Evolutionary conservation across 2,329 filamentous ascomycete genomes (phyloP), one percentile per base, ranked within the genome.

Genomic region (Colletotrichum horii): DNA sequence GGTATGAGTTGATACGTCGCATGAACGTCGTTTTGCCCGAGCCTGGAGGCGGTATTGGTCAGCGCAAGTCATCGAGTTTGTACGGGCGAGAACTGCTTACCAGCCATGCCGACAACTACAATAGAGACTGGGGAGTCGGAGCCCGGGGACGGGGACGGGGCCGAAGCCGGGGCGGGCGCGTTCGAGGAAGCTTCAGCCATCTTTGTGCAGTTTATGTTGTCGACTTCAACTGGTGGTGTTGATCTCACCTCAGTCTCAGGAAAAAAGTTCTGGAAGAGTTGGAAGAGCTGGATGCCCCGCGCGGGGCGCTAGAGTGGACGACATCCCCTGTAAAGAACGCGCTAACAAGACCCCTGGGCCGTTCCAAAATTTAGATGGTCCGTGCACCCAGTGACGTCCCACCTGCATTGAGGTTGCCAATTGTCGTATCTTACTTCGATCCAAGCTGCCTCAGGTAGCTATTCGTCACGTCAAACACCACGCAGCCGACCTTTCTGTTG

Each of bases 21-120:
- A 99, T 98, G 83, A 99, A 99, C 0, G 97, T 99, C n/a, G 97
- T 99, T 89, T 99, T 99, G 81, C 97, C 97, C 19, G 96, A 98
- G 80, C 97, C 94, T 94, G 79, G 56, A 74, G n/a, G 66, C 22
- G 12, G 34, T 67, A 56, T 60, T 66, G 38, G 66, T 78, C 68
- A 75, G 72, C 66, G 32, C n/a, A 26, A 26, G 15, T 28, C 19
- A 12, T 60, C 28, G 48, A 61, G 32, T 34, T 66, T 69, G 34
- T 75, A 38, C 9, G 64, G 36, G 36, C 65, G 14, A 48, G 67
- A 61, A 79, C 87, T 81, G 2, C 56, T 56, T 86, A 93, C 93
- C 96, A 81, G 97, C 97, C 96, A 98, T 98, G 88, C 97, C 97
- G 65, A 99, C 93, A 85, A 96, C 98, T 81, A 98, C 96, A 76